Evolutionary conservation across 2,329 filamentous ascomycete genomes (phyloP).

Genomic region (Aspergillus pseudonomiae): DNA sequence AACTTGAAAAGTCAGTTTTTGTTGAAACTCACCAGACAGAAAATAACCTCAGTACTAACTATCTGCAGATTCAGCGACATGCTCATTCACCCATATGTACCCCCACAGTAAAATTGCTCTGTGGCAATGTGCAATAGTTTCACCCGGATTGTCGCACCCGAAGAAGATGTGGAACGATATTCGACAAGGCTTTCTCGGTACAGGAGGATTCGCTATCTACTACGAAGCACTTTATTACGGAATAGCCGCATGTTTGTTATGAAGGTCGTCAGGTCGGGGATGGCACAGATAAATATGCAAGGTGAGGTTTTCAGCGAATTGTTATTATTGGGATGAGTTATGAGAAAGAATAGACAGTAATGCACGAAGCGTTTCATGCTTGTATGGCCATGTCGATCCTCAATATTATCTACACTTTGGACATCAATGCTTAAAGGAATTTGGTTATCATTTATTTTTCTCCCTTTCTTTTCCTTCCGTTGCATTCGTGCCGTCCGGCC

Average conservation of each 20-base stretch:
- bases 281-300: conserved; percentile 55
- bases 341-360: conserved; percentile 44
- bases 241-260: conserved; percentile 51
- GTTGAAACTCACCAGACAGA: conserved; percentile 3
- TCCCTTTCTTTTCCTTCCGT: neutral
- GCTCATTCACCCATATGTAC: conserved; percentile 53
- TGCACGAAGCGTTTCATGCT: conserved; percentile 26
- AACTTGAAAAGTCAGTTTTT: conserved; percentile 72
- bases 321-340: conserved; percentile 36
- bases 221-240: conserved; percentile 50
- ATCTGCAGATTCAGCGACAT: conserved; percentile 51
- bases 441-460: neutral
- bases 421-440: neutral
- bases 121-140: conserved; percentile 21
- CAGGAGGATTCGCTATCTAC: conserved; percentile 56
- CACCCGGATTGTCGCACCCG: conserved; percentile 47
- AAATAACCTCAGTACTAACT: conserved; percentile 18
- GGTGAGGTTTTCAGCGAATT: conserved; percentile 25
- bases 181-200: conserved; percentile 51
- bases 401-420: neutral
- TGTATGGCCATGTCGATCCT: conserved; percentile 10
- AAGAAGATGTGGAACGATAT: conserved; percentile 48
- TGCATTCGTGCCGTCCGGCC: neutral
- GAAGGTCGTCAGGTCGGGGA: conserved; percentile 55
- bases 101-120: conserved; percentile 40